Evolutionary conservation across 2,329 filamentous ascomycete genomes (phyloP), one percentile per base, ranked within the genome.

Genomic region (Epichloe hybrida): DNA sequence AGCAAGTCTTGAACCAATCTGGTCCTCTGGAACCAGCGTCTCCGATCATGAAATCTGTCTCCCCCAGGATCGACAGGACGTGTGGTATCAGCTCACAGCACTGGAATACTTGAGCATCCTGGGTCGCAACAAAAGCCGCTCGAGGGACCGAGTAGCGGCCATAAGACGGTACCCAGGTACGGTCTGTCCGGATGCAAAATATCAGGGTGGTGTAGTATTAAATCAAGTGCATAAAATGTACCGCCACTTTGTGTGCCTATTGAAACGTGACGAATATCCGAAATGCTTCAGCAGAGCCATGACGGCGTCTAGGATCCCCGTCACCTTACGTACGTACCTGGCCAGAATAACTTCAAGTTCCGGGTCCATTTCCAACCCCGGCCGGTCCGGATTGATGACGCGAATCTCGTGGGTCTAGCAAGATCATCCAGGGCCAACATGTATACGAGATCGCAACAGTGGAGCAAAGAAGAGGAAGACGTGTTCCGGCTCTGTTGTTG

Each of bases 271-370:
- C 43, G 48, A 37, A 69, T 61, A 20, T 40, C 45, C 6, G n/a
- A 70, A 62, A 47, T 67, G 65, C 21, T 57, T 31, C 11, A 69
- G 56, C 2, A 70, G 57, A 2, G 61, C 62, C 11, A 58, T 53
- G 13, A 66, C 58, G 11, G 61, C 56, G 38, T 61, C 63, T 48
- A 38, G 21, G 7, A 17, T 42, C 3, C 4, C 20, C n/a, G 11
- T 11, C 27, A 20, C 45, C 9, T n/a, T 15, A 5, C 13, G 21
- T 40, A 23, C 40, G 17, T 27, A 21, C 45, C 44, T 27, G 38
- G 27, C 39, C 39, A 44, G 27, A 40, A 39, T 23, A 21, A 17
- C 31, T 39, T 58, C 54, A 15, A 59, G 46, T 6, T 54, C n/a
- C n/a, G 56, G 49, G 4, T 53, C 49, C 1, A 61, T 60, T 11